A percentile compares a stretch with the other conserved stretches of the same genome.
Evolutionary conservation across 2,329 filamentous ascomycete genomes (phyloP).

Genomic region (Orbilia quercus): DNA sequence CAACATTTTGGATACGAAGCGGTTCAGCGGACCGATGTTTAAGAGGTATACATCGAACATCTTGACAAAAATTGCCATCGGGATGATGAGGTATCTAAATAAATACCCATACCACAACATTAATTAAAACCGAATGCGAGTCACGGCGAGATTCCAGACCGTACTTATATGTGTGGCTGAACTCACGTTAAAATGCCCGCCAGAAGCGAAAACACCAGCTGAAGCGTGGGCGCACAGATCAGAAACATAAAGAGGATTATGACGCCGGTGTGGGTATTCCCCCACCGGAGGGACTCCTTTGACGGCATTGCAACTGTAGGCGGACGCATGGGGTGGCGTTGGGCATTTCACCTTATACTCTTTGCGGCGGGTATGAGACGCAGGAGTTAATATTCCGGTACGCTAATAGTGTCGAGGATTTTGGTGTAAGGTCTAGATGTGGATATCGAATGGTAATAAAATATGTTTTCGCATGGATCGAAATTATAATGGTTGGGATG

Average conservation of each 20-base stretch:
- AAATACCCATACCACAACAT: neutral
- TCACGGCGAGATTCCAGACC: too few species aligned
- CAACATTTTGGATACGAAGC: slow-evolving; percentile 22
- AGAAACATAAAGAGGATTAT: slow-evolving; percentile 39
- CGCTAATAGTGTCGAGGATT: neutral
- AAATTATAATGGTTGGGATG: too few species aligned
- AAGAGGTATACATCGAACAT: slow-evolving; percentile 25
- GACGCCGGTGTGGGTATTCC: slow-evolving; percentile 17
- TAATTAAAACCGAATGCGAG: too few species aligned
- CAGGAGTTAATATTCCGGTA: too few species aligned
- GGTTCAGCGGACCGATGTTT: slow-evolving; percentile 19
- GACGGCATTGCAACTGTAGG: slow-evolving; percentile 4
- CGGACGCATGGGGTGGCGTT: slow-evolving; percentile 4
- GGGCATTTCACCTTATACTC: neutral
- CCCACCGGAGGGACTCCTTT: neutral
- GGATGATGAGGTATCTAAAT: slow-evolving; percentile 34
- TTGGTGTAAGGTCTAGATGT: neutral
- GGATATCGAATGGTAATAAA: too few species aligned
- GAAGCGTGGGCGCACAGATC: slow-evolving; percentile 38
- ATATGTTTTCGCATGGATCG: too few species aligned
- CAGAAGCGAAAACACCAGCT: slow-evolving; percentile 16
- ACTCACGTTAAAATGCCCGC: slow-evolving; percentile 29
- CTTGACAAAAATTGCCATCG: slow-evolving; percentile 21
- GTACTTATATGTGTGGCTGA: too few species aligned
- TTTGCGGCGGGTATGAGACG: too few species aligned